Conservation (phyloP, 345 rosid genomes). For the Acer campestre region DNA sequence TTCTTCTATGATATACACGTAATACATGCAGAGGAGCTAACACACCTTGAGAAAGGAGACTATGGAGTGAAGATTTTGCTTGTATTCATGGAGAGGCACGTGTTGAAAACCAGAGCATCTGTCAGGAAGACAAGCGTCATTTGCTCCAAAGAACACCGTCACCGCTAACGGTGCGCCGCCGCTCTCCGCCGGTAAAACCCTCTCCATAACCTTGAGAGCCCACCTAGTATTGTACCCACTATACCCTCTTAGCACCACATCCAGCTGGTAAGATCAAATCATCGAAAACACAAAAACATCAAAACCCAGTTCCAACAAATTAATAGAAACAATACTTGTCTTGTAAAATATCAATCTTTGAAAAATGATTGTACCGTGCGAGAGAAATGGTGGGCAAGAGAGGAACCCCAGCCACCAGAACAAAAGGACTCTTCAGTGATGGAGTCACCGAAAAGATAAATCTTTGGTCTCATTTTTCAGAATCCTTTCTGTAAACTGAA, state of each 20-base stretch:
- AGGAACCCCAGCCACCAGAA: slow-evolving; percentile 83
- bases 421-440: slow-evolving; percentile 79
- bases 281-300: background rate
- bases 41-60: slow-evolving; percentile 71
- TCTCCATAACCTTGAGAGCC: slow-evolving; percentile 68
- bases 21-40: background rate
- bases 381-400: slow-evolving; percentile 71
- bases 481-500: background rate
- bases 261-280: slow-evolving; percentile 39
- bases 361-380: slow-evolving; percentile 53
- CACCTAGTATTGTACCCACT: slow-evolving; percentile 89
- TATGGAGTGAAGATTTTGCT: slow-evolving; percentile 65
- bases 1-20: background rate
- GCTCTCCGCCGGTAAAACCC: slow-evolving; percentile 50
- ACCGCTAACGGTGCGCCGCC: slow-evolving; percentile 54
- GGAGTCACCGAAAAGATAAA: slow-evolving; percentile 86
- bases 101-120: slow-evolving; percentile 83
- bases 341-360: background rate
- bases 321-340: background rate
- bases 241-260: slow-evolving; percentile 74
- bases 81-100: slow-evolving; percentile 79
- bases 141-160: slow-evolving; percentile 89
- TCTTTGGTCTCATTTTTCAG: slow-evolving; percentile 63
- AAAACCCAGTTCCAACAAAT: background rate
- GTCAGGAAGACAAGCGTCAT: slow-evolving; percentile 84